Percentiles rank a stretch among this genome's conserved stretches.
Conservation (phyloP, 768 basidiomycete genomes). For the Multifurca ochricompacta region DNA sequence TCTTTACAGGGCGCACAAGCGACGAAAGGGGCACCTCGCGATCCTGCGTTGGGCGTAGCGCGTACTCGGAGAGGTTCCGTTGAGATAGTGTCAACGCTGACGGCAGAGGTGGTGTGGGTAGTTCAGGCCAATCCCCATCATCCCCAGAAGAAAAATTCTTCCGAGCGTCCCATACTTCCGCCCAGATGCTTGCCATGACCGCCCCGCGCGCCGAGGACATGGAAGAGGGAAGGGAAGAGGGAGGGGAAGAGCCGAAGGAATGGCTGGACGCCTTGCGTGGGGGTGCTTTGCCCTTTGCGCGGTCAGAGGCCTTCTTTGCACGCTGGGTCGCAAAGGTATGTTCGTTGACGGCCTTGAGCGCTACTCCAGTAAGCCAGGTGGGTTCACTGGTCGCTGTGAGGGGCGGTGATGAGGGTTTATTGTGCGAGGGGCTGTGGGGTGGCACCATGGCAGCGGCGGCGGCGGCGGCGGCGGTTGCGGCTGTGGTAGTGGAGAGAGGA, state of each 20-base stretch:
- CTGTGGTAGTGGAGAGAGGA: neutral
- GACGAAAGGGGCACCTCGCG: conserved; percentile 24
- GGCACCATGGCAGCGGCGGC: too few relatives aligned
- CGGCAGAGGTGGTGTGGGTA: neutral
- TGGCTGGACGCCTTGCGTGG: neutral
- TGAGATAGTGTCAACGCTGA: neutral
- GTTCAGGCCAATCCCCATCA: conserved; percentile 14
- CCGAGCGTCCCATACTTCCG: conserved; percentile 10
- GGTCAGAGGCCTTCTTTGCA: conserved; percentile 18
- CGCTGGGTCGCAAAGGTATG: conserved; percentile 15
- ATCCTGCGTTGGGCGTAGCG: conserved; percentile 9
- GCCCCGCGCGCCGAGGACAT: neutral
- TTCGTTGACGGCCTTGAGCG: conserved; percentile 15
- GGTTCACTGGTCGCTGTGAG: neutral
- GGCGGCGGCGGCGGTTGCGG: neutral
- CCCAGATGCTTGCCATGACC: conserved; percentile 1
- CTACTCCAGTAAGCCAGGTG: conserved; percentile 5
- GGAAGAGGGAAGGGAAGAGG: neutral
- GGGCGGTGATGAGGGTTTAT: neutral
- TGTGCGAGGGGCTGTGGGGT: too few relatives aligned
- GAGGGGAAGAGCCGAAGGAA: neutral
- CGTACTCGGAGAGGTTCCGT: neutral
- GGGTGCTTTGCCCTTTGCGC: conserved; percentile 14
- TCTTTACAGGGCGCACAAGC: conserved; percentile 23
- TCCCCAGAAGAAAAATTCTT: neutral